phyloP scores from a whole-genome alignment of 2,329 filamentous ascomycete genomes.

The Plenodomus lindquistii region DNA sequence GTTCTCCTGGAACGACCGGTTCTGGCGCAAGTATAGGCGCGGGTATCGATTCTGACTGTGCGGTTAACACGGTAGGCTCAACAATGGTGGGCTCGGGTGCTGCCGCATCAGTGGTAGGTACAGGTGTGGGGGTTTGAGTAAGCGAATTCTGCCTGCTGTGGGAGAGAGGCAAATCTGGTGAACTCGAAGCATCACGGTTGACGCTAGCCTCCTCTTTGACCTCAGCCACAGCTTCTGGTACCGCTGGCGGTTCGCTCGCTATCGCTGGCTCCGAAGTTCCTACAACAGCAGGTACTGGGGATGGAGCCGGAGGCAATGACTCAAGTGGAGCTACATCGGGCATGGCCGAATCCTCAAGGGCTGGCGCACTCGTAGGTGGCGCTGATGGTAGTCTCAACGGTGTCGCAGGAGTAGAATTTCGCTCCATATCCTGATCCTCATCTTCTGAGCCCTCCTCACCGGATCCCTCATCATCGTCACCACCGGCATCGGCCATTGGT shows the following conservation, averaged over 20 bases:
- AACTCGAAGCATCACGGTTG: slow-evolving; percentile 43
- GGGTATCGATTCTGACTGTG: slow-evolving; percentile 1
- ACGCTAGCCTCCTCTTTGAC: slow-evolving; percentile 7
- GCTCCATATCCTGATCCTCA: slow-evolving; percentile 53
- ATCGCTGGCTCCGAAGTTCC: slow-evolving; percentile 8
- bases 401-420: slow-evolving; percentile 49
- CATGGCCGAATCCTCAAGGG: slow-evolving; percentile 13
- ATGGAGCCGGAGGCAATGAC: slow-evolving; percentile 3
- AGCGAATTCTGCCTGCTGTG: slow-evolving; percentile 46
- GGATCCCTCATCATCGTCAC: slow-evolving; percentile 51
- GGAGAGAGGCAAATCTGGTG: slow-evolving; percentile 49
- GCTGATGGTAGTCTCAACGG: slow-evolving; percentile 28
- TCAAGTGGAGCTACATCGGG: slow-evolving; percentile 3
- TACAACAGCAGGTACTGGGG: slow-evolving; percentile 4
- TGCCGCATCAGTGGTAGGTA: slow-evolving; percentile 9
- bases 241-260: slow-evolving; percentile 8
- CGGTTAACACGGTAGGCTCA: slow-evolving; percentile 4
- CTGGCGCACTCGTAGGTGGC: slow-evolving; percentile 12
- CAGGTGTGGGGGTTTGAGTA: slow-evolving; percentile 28
- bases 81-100: slow-evolving; percentile 6
- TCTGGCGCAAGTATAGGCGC: slow-evolving; percentile 4
- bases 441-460: slow-evolving; percentile 51
- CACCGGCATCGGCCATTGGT: slow-evolving; percentile 51
- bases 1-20: slow-evolving; percentile 1
- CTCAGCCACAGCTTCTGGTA: slow-evolving; percentile 7